Conservation (phyloP, 164 flowering plant species). For the Magnolia kwangsiensis region DNA sequence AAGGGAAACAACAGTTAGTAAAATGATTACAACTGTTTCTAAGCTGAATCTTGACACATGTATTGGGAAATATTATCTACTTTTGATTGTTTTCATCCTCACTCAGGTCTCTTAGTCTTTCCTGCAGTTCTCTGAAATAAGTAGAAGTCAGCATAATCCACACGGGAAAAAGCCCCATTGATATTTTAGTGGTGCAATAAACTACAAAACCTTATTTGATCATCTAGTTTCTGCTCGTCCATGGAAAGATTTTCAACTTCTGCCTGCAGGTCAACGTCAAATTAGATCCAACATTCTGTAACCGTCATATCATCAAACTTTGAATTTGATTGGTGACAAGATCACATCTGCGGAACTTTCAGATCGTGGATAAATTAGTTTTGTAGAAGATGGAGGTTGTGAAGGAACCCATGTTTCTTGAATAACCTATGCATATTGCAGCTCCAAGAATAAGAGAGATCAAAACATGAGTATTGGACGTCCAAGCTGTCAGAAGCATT, state of each 20-base stretch:
- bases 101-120: slow-evolving; percentile 74
- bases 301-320: neutral
- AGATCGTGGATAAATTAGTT: neutral
- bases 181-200: neutral
- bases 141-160: slow-evolving; percentile 20
- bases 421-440: neutral
- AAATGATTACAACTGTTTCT: neutral
- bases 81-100: slow-evolving; percentile 83
- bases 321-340: neutral
- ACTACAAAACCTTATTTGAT: slow-evolving; percentile 46
- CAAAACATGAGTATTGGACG: neutral
- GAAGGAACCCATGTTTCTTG: neutral
- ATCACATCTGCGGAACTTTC: neutral
- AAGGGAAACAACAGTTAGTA: neutral
- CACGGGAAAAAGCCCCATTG: neutral
- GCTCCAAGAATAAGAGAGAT: neutral
- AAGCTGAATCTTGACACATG: neutral
- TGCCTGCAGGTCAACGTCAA: slow-evolving; percentile 47
- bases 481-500: neutral
- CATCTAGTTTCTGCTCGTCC: slow-evolving; percentile 78
- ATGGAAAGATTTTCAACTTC: slow-evolving; percentile 69
- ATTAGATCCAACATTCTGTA: neutral
- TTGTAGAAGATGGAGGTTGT: neutral
- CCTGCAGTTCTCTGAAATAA: slow-evolving; percentile 82
- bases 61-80: slow-evolving; percentile 28